Conservation (phyloP, 306 rosid genomes). For the Sindora glabra region DNA sequence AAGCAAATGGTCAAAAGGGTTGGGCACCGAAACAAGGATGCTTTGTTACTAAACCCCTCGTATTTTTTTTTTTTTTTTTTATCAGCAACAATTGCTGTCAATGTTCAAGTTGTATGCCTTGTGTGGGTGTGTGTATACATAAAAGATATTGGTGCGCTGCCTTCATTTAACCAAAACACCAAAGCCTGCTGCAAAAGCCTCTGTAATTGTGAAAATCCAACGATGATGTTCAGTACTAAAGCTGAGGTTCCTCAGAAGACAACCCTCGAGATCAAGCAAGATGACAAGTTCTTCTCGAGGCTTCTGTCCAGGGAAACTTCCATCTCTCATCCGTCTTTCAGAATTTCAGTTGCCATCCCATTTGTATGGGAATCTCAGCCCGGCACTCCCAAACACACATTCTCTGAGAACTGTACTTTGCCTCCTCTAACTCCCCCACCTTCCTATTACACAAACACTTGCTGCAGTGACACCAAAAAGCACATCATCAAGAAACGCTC, state of each 20-base stretch:
- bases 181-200: too few species aligned
- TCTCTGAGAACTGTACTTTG: slow-evolving; percentile 29
- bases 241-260: slow-evolving; percentile 27
- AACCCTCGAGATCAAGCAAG: slow-evolving; percentile 42
- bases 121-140: too few species aligned
- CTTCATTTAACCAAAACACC: too few species aligned
- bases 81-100: too few species aligned
- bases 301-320: slow-evolving; percentile 66
- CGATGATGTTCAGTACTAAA: slow-evolving; percentile 32
- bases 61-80: too few species aligned
- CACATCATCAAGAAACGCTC: slow-evolving; percentile 25
- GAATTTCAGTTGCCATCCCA: slow-evolving; percentile 50
- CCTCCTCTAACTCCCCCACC: slow-evolving; percentile 98
- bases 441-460: slow-evolving; percentile 30
- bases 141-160: too few species aligned
- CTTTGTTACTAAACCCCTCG: too few species aligned
- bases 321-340: slow-evolving; percentile 49
- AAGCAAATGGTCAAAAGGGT: too few species aligned
- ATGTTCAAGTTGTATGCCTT: too few species aligned
- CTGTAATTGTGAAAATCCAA: too few species aligned
- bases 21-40: too few species aligned
- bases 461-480: background rate
- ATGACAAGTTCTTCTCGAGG: slow-evolving; percentile 56
- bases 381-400: slow-evolving; percentile 73
- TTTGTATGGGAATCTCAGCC: slow-evolving; percentile 90